Base-by-base conservation (phyloP, 169 alveolate species). In the Cytauxzoon felis region DNA sequence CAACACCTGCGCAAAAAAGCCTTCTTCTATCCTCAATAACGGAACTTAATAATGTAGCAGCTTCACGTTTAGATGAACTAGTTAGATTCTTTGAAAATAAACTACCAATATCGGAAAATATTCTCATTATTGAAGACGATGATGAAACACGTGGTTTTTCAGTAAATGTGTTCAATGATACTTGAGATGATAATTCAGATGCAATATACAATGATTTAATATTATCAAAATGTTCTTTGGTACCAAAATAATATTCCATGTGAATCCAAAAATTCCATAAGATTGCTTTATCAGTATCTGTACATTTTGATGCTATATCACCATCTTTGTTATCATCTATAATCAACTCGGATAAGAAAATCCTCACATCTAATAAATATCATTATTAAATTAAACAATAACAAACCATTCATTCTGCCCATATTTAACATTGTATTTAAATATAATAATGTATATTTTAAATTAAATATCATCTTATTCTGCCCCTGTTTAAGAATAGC, bases 201-300 rank as follows among this genome's bases (percentile, higher is more conserved):
- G 69, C 11, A 11, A 73, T 34, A 52, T 24, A 73, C 19, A 53
- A 43, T 30, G 67, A 24, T 54, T 63, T 43, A 19, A 65, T 79
- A 0, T 63, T 34, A 8, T 50, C 0, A 38, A 53, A 64, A 13
- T 47, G 68, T n/a, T 29, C 79, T 21, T 52, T 48, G 43, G 80
- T 7, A 21, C 84, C 84, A 36, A 48, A 73, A 42, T 57, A 61
- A 47, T 63, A 65, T 52, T 73, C 84, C 45, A 41, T 58, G 54
- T 73, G 63, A 29, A 73, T 38, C 84, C 84, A 73, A 30, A 64
- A 52, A 33, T 18, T n/a, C 84, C 84, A 73, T 38, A 73, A 47
- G 13, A 8, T 27, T 19, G 11, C 43, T 5, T 60, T 60, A 11
- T 71, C 82, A 19, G 68, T 24, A 13, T 42, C 69, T 9, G 82